Conservation (phyloP, 148 eudicot genomes). For the Chenopodium berlandieri region DNA sequence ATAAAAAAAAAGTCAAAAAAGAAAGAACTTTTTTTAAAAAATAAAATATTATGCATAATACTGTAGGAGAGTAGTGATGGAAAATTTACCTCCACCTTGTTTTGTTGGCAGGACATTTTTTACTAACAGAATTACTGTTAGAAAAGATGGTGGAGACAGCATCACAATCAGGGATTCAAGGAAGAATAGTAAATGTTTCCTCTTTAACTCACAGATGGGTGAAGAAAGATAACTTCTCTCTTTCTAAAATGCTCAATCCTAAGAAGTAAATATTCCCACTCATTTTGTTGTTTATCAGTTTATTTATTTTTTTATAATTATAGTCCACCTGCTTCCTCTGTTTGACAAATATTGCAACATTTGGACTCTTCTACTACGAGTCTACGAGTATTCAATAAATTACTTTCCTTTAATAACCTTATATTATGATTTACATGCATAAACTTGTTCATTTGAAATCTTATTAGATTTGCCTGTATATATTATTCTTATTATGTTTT, state of each 20-base stretch:
- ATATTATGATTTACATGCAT: too few relatives aligned
- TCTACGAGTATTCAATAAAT: too few relatives aligned
- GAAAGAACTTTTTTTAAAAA: not conserved
- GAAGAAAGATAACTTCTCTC: constrained; percentile 50
- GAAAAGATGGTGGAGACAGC: constrained; percentile 97
- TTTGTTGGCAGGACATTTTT: constrained; percentile 74
- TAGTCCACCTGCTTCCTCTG: not conserved
- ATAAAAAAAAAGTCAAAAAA: too few relatives aligned
- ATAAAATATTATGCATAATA: not conserved
- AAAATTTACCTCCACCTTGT: constrained; percentile 1
- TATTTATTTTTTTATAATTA: too few relatives aligned
- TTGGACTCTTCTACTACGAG: too few relatives aligned
- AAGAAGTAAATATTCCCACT: constrained; percentile 39
- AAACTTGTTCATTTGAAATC: too few relatives aligned
- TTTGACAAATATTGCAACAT: too few relatives aligned
- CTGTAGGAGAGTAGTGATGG: not conserved
- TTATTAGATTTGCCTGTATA: too few relatives aligned
- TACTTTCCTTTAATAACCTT: too few relatives aligned
- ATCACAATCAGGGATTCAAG: constrained; percentile 54
- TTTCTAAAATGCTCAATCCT: constrained; percentile 55
- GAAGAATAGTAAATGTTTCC: constrained; percentile 83
- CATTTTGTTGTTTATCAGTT: not conserved
- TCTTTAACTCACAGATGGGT: constrained; percentile 90
- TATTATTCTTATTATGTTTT: too few relatives aligned
- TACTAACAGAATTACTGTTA: constrained; percentile 72